phyloP scores from a whole-genome alignment of 2,329 filamentous ascomycete species.

The Nigrograna mackinnonii region DNA sequence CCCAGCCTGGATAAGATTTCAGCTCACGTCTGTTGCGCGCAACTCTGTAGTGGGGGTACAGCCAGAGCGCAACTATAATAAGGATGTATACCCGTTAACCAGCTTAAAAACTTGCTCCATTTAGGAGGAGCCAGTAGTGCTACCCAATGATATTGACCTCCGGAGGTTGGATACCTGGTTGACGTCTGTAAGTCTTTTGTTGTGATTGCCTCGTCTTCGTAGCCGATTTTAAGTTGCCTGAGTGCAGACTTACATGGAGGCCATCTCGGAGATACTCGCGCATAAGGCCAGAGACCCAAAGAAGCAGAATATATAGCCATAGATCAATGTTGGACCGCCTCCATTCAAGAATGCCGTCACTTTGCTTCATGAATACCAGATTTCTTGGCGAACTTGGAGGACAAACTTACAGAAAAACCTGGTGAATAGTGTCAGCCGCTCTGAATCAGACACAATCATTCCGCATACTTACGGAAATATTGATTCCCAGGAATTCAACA shows the following conservation, averaged over 20 bases:
- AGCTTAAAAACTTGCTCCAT: constrained; percentile 39
- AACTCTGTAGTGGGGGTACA: too few relatives aligned
- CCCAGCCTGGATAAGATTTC: too few relatives aligned
- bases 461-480: constrained; percentile 6
- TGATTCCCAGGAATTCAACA: constrained; percentile 14
- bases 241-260: constrained; percentile 16
- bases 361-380: too few relatives aligned
- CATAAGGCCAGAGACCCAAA: constrained; percentile 6
- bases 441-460: too few relatives aligned
- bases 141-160: constrained; percentile 17
- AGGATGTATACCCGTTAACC: constrained; percentile 31
- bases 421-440: not conserved
- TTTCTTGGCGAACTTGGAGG: too few relatives aligned
- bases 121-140: constrained; percentile 36
- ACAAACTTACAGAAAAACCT: constrained; percentile 2
- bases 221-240: too few relatives aligned
- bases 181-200: too few relatives aligned
- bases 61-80: too few relatives aligned
- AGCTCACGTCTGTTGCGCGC: too few relatives aligned
- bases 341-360: constrained; percentile 11
- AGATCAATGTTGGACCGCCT: constrained; percentile 10
- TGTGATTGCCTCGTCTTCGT: too few relatives aligned
- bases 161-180: constrained; percentile 8
- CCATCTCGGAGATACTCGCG: constrained; percentile 15
- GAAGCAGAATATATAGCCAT: constrained; percentile 12